phyloP scores from a whole-genome alignment of 176 grass and related monocot genomes.

The Cenchrus americanus region DNA sequence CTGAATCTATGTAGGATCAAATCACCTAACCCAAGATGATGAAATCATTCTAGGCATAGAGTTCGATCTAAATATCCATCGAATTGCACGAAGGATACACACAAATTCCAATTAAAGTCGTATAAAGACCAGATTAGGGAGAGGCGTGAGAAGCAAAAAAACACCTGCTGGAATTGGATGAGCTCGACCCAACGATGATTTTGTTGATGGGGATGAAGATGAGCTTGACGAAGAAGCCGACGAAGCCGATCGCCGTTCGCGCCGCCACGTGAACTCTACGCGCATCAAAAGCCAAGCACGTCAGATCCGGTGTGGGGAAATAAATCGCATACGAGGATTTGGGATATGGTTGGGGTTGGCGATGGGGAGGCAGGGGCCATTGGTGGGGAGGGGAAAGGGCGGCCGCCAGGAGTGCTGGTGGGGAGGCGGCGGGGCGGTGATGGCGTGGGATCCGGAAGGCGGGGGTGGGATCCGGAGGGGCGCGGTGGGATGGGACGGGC shows the following conservation, averaged over 20 bases:
- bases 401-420: no score
- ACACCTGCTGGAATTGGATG: slow-evolving; percentile 49
- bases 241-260: slow-evolving; percentile 85
- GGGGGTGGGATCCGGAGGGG: no score
- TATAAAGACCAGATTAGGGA: neutral
- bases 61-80: slow-evolving; percentile 11
- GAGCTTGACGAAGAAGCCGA: slow-evolving; percentile 95
- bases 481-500: no score
- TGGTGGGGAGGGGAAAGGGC: no score
- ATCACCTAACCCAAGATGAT: neutral
- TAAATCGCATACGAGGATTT: neutral
- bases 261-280: slow-evolving; percentile 84
- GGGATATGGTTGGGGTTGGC: neutral
- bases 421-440: no score
- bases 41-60: neutral
- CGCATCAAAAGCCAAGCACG: neutral
- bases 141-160: neutral
- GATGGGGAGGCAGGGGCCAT: no score
- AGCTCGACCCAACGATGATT: slow-evolving; percentile 90
- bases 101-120: neutral
- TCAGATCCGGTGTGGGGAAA: neutral
- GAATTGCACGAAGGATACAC: neutral
- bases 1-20: neutral
- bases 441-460: no score
- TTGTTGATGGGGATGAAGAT: slow-evolving; percentile 99